Base-by-base conservation (phyloP, 192 early-diverging fungal genomes). In the Coemansia sp. region DNA sequence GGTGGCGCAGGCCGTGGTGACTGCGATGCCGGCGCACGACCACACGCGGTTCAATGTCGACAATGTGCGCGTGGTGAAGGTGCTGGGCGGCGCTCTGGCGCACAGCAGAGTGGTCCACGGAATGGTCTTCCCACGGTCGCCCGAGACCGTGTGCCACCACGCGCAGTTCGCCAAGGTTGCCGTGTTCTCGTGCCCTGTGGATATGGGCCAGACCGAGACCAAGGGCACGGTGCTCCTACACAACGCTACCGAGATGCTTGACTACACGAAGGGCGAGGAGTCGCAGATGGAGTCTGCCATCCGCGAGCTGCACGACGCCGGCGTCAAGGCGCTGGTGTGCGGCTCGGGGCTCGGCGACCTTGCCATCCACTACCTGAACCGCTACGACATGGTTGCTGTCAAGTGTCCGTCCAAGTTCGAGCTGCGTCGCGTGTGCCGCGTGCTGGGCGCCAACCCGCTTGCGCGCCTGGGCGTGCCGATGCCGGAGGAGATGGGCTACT, bases 201-300 rank as follows among this genome's bases (percentile, higher is more conserved):
- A 99, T 75, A 88, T 95, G 53, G 83, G 91, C 8, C 88, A 94
- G 77, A 99, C 96, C 29, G 96, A 99, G 77, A 99, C 96, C 43
- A 99, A 99, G 89, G 96, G 96, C 55, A 99, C 96, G 18, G 96
- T 99, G 49, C 85, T 99, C 75, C 93, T 99, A 78, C 90, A 95
- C 71, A 96, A 91, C 76, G 96, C 96, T 46, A 79, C 86, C 56
- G 96, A 97, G 74, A 97, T 99, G 96, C 85, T 97, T 28, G 89
- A 92, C 74, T 99, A 97, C 79, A 92, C 89, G 53, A 94, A 94
- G 80, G 96, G 91, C 59, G 96, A 99, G 80, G 96, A 99, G 79
- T 84, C 84, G 63, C 91, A 93, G 67, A 85, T 99, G 66, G 95
- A 96, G 82, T 85, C 84, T 58, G 84, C 77, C 20, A 88, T 97